Percentiles rank a stretch among this genome's conserved stretches.
Conservation (phyloP, 2,329 filamentous ascomycete genomes). For the Penicillium sp. region DNA sequence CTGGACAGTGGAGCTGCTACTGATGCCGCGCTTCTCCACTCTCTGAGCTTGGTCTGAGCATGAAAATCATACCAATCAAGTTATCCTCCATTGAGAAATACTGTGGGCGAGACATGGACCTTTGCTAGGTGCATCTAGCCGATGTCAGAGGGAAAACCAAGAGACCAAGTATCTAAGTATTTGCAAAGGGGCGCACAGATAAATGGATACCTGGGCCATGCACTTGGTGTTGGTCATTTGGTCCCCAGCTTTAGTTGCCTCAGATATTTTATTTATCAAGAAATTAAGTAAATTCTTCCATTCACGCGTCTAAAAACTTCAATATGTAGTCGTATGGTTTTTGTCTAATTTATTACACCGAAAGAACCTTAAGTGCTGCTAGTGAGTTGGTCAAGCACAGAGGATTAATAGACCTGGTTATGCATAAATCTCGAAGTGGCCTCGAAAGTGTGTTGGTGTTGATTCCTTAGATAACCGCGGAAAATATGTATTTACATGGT, state of each 20-base stretch:
- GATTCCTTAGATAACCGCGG: not conserved
- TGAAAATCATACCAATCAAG: not conserved
- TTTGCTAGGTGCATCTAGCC: conserved; percentile 62
- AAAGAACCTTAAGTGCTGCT: conserved; percentile 59
- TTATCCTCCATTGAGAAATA: conserved; percentile 68
- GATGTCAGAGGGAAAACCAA: conserved; percentile 15
- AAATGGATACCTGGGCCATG: conserved; percentile 64
- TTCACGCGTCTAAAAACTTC: conserved; percentile 62
- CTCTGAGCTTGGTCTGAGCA: conserved; percentile 44
- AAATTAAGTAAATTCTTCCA: conserved; percentile 68
- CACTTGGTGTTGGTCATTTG: conserved; percentile 78
- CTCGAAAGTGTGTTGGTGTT: not conserved
- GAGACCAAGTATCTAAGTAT: not conserved
- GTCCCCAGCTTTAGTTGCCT: conserved; percentile 73
- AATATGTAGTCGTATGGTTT: conserved; percentile 65
- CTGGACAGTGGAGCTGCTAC: conserved; percentile 71
- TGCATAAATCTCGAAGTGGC: not conserved
- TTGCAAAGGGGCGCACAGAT: not conserved
- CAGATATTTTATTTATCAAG: conserved; percentile 67
- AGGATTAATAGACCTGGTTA: not conserved
- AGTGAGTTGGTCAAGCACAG: not conserved
- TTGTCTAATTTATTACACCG: conserved; percentile 81
- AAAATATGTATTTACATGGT: not conserved
- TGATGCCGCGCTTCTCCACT: conserved; percentile 73
- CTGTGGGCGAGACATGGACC: conserved; percentile 88